These are phyloP conservation scores for Debaryomyces maramus DNA, from an alignment of 805 yeast species.

Conservation along the genomic window DNA sequence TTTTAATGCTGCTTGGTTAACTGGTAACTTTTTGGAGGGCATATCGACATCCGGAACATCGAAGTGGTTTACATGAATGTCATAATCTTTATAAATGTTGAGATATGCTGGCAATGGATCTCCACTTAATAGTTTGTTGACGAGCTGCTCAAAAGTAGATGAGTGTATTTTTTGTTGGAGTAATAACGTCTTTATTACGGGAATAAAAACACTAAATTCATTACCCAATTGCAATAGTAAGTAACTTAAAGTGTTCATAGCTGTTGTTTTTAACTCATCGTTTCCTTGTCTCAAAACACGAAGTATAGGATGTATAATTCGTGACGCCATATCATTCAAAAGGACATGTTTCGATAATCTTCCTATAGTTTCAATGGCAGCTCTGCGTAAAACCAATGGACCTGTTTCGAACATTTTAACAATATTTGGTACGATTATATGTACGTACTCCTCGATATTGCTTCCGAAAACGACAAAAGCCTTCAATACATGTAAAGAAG, in stretches of 20 bases:
- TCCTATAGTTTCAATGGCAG: constrained; percentile 82
- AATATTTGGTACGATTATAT: constrained; percentile 81
- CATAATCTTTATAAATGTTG: constrained; percentile 64
- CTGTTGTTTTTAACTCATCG: constrained; percentile 62
- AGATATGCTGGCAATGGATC: constrained; percentile 84
- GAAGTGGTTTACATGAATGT: constrained; percentile 33
- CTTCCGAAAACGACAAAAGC: constrained; percentile 86
- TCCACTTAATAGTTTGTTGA: constrained; percentile 71
- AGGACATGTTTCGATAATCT: constrained; percentile 71
- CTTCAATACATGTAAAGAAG: constrained; percentile 71
- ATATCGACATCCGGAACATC: constrained; percentile 65
- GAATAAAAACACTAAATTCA: constrained; percentile 83
- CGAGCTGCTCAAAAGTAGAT: constrained; percentile 76
- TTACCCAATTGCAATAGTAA: constrained; percentile 77
- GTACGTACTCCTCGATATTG: constrained; percentile 84
- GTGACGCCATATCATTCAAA: constrained; percentile 83
- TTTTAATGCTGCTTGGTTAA: constrained; percentile 61
- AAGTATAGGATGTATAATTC: constrained; percentile 83
- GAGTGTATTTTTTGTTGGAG: constrained; percentile 65
- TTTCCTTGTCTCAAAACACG: constrained; percentile 55
- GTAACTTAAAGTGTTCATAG: constrained; percentile 79
- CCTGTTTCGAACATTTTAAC: constrained; percentile 77
- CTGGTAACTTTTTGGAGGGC: constrained; percentile 72
- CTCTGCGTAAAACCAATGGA: constrained; percentile 59
- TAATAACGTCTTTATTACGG: constrained; percentile 70